A percentile compares a stretch with the other conserved stretches of the same genome.
These are phyloP conservation scores for Phytomonas serpens DNA, from an alignment of 208 protist species.

Conservation along the genomic window DNA sequence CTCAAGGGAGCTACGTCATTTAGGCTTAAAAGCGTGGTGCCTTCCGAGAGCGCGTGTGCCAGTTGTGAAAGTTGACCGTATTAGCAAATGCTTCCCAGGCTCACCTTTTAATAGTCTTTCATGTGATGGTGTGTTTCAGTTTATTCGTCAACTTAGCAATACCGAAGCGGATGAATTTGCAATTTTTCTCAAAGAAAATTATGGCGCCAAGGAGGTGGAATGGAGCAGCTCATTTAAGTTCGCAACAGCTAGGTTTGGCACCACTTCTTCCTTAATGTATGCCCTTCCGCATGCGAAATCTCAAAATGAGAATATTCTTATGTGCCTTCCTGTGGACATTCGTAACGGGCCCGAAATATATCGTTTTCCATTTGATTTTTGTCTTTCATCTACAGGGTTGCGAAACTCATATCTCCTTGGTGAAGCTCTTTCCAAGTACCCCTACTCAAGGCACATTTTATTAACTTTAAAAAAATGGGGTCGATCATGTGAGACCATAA, in stretches of 20 bases:
- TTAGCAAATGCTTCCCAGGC: slow-evolving; percentile 67
- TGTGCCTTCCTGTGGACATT: slow-evolving; percentile 72
- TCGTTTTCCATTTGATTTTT: slow-evolving; percentile 86
- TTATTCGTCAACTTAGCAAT: slow-evolving; percentile 44
- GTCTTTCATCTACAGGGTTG: slow-evolving; percentile 75
- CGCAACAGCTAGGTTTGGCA: slow-evolving; percentile 66
- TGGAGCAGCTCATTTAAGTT: slow-evolving; percentile 74
- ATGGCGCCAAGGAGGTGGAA: slow-evolving; percentile 50
- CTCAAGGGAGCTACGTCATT: slow-evolving; percentile 56
- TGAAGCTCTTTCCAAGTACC: slow-evolving; percentile 51
- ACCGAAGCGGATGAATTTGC: slow-evolving; percentile 43
- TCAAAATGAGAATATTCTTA: slow-evolving; percentile 53
- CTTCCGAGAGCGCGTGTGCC: slow-evolving; percentile 79
- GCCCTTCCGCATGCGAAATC: slow-evolving; percentile 61
- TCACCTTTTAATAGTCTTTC: slow-evolving; percentile 64
- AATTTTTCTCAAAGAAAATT: slow-evolving; percentile 38
- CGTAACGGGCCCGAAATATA: slow-evolving; percentile 77
- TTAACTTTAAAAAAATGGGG: slow-evolving; percentile 85
- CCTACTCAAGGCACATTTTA: slow-evolving; percentile 71
- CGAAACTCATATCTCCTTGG: slow-evolving; percentile 77
- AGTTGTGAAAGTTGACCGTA: slow-evolving; percentile 74
- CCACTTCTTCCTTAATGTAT: slow-evolving; percentile 48
- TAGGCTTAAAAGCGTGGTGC: slow-evolving; percentile 55
- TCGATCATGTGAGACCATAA: slow-evolving; percentile 60
- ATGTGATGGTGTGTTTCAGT: slow-evolving; percentile 75